Conservation (phyloP, 495 filamentous ascomycete genomes). For the Penicillium dipodomyicola region DNA sequence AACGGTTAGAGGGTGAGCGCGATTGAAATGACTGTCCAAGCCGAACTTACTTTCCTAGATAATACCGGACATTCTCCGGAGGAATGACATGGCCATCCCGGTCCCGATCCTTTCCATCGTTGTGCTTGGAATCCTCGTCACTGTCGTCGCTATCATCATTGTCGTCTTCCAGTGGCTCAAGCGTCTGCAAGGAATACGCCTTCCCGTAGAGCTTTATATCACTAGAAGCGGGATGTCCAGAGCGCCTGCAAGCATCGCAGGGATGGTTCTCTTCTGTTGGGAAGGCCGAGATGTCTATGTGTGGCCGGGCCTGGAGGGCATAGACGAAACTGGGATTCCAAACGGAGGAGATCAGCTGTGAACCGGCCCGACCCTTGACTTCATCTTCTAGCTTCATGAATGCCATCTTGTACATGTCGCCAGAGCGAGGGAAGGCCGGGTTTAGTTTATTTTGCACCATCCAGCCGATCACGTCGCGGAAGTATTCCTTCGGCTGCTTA, state of each 20-base stretch:
- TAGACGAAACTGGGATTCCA: constrained; percentile 68
- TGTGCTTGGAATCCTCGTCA: constrained; percentile 35
- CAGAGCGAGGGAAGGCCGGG: constrained; percentile 64
- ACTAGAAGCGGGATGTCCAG: constrained; percentile 62
- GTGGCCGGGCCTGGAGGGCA: constrained; percentile 65
- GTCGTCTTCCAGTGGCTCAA: constrained; percentile 62
- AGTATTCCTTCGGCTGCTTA: constrained; percentile 71
- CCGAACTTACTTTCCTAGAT: constrained; percentile 42
- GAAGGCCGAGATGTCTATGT: constrained; percentile 35
- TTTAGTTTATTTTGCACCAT: constrained; percentile 76
- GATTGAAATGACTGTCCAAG: background rate
- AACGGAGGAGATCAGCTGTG: constrained; percentile 68
- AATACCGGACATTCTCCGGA: constrained; percentile 38
- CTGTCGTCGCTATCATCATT: constrained; percentile 44
- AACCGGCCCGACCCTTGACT: constrained; percentile 62
- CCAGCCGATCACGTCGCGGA: constrained; percentile 78
- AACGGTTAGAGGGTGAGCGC: background rate
- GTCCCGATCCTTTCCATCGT: constrained; percentile 35
- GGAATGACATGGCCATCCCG: constrained; percentile 36
- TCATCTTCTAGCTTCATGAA: constrained; percentile 76
- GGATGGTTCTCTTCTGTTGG: constrained; percentile 40
- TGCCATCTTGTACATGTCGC: constrained; percentile 65
- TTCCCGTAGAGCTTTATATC: constrained; percentile 63
- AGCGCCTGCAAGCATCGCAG: constrained; percentile 78
- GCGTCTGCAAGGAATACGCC: constrained; percentile 64